A percentile compares a stretch with the other conserved stretches of the same genome.
Conservation (phyloP, 2,329 filamentous ascomycete genomes). For the Fusarium sp. region DNA sequence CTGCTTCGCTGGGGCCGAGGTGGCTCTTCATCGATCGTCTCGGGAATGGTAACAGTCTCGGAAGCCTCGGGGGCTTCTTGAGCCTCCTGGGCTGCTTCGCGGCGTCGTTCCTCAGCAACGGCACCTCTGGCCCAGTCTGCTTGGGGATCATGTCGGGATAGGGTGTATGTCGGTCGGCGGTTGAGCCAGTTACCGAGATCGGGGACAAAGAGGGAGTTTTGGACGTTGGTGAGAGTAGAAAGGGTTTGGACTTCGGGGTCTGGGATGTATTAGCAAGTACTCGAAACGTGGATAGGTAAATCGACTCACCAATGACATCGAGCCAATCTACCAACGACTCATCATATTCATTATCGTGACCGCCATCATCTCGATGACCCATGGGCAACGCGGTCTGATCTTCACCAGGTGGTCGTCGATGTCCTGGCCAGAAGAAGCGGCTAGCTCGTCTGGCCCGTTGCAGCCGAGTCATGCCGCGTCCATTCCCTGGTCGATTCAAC, state of each 20-base stretch:
- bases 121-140: slow-evolving; percentile 45
- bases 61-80: neutral
- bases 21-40: slow-evolving; percentile 26
- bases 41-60: neutral
- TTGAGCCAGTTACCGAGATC: slow-evolving; percentile 84
- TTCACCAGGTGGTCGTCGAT: slow-evolving; percentile 20
- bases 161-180: slow-evolving; percentile 82
- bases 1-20: slow-evolving; percentile 57
- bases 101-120: slow-evolving; percentile 37
- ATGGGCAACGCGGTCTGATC: slow-evolving; percentile 5
- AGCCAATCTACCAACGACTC: slow-evolving; percentile 59
- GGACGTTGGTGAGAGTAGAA: slow-evolving; percentile 88
- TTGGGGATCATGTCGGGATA: slow-evolving; percentile 66
- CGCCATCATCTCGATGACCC: slow-evolving; percentile 24
- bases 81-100: slow-evolving; percentile 24
- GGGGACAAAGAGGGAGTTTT: slow-evolving; percentile 90
- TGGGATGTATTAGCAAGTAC: slow-evolving; percentile 52
- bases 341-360: slow-evolving; percentile 54
- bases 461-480: slow-evolving; percentile 7
- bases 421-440: slow-evolving; percentile 49
- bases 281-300: neutral
- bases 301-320: slow-evolving; percentile 56
- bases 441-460: slow-evolving; percentile 46
- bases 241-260: slow-evolving; percentile 88
- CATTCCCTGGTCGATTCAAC: slow-evolving; percentile 1